Conservation (phyloP, 345 rosid species). For the Adansonia digitata region DNA sequence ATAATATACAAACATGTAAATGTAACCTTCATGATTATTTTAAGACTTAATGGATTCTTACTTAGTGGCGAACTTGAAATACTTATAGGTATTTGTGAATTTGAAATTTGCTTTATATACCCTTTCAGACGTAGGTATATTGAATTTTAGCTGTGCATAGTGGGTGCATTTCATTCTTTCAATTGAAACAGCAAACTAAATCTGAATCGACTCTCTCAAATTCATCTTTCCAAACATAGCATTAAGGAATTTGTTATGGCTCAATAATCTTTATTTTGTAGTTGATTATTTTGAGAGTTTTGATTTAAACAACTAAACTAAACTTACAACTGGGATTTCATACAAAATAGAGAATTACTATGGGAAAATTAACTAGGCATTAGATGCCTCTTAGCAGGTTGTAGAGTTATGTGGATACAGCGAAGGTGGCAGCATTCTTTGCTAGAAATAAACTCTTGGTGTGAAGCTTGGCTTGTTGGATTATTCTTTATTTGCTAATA, state of each 20-base stretch:
- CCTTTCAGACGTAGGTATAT: neutral
- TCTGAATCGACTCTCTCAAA: neutral
- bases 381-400: too few relatives aligned
- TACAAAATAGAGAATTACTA: neutral
- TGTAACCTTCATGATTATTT: neutral
- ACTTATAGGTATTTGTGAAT: neutral
- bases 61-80: neutral
- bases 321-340: neutral
- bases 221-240: neutral
- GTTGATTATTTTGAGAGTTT: neutral
- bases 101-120: neutral
- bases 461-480: neutral
- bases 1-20: too few relatives aligned
- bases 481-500: neutral
- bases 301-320: neutral
- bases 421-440: neutral
- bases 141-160: neutral
- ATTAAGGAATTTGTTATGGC: too few relatives aligned
- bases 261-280: neutral
- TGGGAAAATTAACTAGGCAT: neutral
- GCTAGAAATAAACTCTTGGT: neutral
- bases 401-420: neutral
- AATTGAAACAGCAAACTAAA: neutral
- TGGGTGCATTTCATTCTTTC: neutral
- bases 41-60: neutral